Conservation (phyloP, 768 basidiomycete species). For the Trametes meyenii region DNA sequence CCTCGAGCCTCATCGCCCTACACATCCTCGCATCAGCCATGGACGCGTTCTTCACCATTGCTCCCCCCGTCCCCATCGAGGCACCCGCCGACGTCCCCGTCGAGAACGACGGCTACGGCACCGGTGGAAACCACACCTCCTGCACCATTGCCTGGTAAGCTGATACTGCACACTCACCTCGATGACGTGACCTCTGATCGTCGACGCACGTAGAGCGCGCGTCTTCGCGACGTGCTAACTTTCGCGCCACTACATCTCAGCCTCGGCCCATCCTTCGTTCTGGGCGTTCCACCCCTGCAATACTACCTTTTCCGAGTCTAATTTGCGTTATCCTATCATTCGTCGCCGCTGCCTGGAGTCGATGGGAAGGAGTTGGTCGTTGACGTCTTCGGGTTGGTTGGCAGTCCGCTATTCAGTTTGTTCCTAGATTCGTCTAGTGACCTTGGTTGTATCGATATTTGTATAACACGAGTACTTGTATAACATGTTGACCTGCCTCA, state of each 20-base stretch:
- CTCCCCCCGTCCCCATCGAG: constrained; percentile 15
- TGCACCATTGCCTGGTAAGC: constrained; percentile 20
- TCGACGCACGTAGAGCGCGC: background rate
- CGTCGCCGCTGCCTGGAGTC: background rate
- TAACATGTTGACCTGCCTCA: background rate
- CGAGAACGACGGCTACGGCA: constrained; percentile 9
- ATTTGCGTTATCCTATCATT: background rate
- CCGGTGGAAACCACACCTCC: background rate
- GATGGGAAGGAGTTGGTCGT: background rate
- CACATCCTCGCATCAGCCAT: background rate
- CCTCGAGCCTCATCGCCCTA: constrained; percentile 1
- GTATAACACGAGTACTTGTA: background rate
- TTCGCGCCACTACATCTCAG: background rate
- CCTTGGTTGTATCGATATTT: background rate
- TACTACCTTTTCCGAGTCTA: constrained; percentile 3
- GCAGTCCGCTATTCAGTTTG: constrained; percentile 4
- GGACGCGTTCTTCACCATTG: constrained; percentile 26
- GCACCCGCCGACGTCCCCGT: constrained; percentile 4
- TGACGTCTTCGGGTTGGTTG: background rate
- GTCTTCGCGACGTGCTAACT: background rate
- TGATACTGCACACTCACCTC: background rate
- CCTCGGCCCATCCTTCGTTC: constrained; percentile 11
- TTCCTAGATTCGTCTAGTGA: constrained; percentile 17
- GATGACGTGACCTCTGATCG: background rate
- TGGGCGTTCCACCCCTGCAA: constrained; percentile 10